Base-by-base conservation (phyloP, 208 protist species). In the Leishmania arabica region DNA sequence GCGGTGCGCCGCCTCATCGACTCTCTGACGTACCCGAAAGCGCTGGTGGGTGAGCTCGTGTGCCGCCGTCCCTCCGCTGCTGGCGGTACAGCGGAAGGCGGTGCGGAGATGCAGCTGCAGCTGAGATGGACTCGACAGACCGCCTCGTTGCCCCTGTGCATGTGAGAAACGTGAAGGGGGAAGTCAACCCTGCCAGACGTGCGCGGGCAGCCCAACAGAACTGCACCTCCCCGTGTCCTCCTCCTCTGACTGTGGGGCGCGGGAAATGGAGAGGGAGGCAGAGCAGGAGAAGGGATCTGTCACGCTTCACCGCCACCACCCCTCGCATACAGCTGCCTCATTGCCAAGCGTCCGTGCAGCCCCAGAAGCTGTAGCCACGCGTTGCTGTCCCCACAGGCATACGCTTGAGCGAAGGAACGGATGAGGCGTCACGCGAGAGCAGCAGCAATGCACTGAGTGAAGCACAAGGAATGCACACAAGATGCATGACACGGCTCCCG, bases 21-120 rank as follows among this genome's bases (percentile, higher is more conserved):
- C 54, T 89, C 84, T 11, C 88, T 97, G 62, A 95, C 91, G 51
- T 95, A 95, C 72, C 93, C 93, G 6, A 84, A 86, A 31, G 93
- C 95, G 7, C 27, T 97, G 51, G 86, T 84, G 34, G 93, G 87
- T 34, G 75, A 79, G n/a, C 68, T 81, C 77, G 70, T 82, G 69
- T 76, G 79, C 37, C 15, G 15, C 9, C 27, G 66, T 21, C 27
- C 37, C 21, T 47, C 42, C 19, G 49, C 21, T 11, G 53, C 4
- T 62, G 9, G 49, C 45, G 56, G 65, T 56, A 66, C 54, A 49
- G 47, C 27, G 58, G 19, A 31, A 75, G 62, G 31, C 31, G 62
- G 62, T 3, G 13, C 47, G 49, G 19, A 24, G 77, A 62, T 62
- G 76, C 47, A 27, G n/a, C 45, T 74, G 56, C 49, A 72, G 75